Conservation (phyloP, 768 basidiomycete genomes). For the Mycena capillaripes region DNA sequence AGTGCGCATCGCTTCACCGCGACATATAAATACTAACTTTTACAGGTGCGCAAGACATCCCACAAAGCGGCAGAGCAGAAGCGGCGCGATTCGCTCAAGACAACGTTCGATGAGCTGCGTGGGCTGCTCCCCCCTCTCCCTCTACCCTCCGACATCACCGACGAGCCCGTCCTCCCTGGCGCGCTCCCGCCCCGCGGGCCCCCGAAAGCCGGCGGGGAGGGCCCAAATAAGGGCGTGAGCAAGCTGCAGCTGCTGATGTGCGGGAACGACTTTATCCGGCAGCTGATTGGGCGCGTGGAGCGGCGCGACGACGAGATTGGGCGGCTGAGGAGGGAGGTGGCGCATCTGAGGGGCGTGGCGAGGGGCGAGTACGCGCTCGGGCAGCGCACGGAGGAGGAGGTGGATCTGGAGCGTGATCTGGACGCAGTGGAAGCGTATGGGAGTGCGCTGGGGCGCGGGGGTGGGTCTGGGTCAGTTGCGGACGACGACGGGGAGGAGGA, state of each 20-base stretch:
- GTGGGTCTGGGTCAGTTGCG: conserved; percentile 1
- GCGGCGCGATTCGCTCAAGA: conserved; percentile 95
- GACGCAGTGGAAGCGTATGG: conserved; percentile 64
- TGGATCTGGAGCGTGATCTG: conserved; percentile 72
- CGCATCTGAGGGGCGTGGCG: conserved; percentile 62
- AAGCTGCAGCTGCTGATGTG: conserved; percentile 93
- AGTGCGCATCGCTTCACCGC: conserved; percentile 67
- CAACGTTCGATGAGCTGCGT: conserved; percentile 90
- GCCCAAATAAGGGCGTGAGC: conserved; percentile 96
- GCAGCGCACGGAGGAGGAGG: conserved; percentile 50
- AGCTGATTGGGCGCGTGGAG: conserved; percentile 82
- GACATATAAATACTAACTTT: too few species aligned
- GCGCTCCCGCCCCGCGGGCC: conserved; percentile 92
- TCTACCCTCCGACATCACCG: conserved; percentile 80
- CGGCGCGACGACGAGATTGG: conserved; percentile 86
- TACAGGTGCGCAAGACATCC: conserved; percentile 76
- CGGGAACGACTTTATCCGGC: conserved; percentile 89
- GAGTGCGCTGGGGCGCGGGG: conserved; percentile 28
- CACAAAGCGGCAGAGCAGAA: conserved; percentile 99
- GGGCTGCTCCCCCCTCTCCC: conserved; percentile 90
- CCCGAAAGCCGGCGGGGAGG: conserved; percentile 86
- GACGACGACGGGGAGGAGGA: conserved; percentile 30
- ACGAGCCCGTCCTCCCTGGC: conserved; percentile 87
- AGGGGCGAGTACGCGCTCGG: conserved; percentile 48
- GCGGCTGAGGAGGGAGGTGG: conserved; percentile 75